These are phyloP conservation scores for Phaeotremella skinneri DNA, from an alignment of 768 basidiomycete genomes.

Conservation along the genomic window DNA sequence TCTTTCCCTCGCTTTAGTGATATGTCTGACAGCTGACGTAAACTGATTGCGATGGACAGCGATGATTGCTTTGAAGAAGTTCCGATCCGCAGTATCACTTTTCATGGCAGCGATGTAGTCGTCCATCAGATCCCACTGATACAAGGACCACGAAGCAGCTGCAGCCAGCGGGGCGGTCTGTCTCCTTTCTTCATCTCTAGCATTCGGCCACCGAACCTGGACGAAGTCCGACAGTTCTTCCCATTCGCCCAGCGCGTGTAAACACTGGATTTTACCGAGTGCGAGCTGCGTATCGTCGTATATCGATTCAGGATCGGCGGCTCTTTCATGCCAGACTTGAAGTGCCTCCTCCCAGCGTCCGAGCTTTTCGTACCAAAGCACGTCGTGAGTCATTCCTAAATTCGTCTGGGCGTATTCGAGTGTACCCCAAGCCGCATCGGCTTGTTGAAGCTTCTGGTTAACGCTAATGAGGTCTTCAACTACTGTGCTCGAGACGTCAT, in stretches of 20 bases:
- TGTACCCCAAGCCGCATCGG: slow-evolving; percentile 97
- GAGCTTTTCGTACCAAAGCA: slow-evolving; percentile 97
- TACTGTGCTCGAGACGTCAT: slow-evolving; percentile 78
- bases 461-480: slow-evolving; percentile 94
- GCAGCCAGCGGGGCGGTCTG: slow-evolving; percentile 96
- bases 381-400: slow-evolving; percentile 73
- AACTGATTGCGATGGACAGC: slow-evolving; percentile 96
- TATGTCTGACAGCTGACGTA: slow-evolving; percentile 80
- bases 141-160: slow-evolving; percentile 92
- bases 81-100: slow-evolving; percentile 83
- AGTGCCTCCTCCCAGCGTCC: slow-evolving; percentile 95
- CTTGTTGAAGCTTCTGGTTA: slow-evolving; percentile 93
- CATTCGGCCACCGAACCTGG: slow-evolving; percentile 79
- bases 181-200: slow-evolving; percentile 75
- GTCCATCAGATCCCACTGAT: slow-evolving; percentile 98
- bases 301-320: slow-evolving; percentile 69
- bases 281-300: slow-evolving; percentile 60
- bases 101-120: slow-evolving; percentile 93
- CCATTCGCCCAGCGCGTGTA: slow-evolving; percentile 98
- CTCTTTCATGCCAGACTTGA: slow-evolving; percentile 43
- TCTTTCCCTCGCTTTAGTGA: slow-evolving; percentile 86
- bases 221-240: slow-evolving; percentile 81
- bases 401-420: slow-evolving; percentile 83
- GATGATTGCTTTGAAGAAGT: slow-evolving; percentile 93
- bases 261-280: slow-evolving; percentile 88